Percentiles rank a stretch among this genome's conserved stretches.
Evolutionary conservation across 345 rosid genomes (phyloP).

Genomic region (Populus tremula): DNA sequence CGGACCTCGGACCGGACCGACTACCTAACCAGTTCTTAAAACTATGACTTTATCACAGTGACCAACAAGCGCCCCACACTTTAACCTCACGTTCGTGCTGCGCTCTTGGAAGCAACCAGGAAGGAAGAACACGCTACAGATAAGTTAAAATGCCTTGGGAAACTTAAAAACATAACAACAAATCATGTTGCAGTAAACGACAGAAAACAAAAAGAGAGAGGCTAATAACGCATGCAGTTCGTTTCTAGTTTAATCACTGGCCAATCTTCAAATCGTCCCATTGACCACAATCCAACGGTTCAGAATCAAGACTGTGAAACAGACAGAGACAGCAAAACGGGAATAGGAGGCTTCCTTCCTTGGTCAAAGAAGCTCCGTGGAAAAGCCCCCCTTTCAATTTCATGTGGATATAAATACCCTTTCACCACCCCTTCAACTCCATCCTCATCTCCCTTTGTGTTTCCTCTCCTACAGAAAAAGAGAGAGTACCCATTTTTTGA

Average conservation of each 20-base stretch:
- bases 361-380: conserved; percentile 23
- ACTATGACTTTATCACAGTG: no score
- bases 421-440: conserved; percentile 4
- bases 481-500: no score
- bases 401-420: neutral
- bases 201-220: neutral
- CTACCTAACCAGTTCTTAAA: no score
- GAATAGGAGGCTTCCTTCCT: conserved; percentile 9
- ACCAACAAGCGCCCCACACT: no score
- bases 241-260: neutral
- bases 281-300: conserved; percentile 8
- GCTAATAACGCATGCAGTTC: neutral
- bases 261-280: neutral
- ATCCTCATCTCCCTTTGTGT: neutral
- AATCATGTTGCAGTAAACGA: neutral
- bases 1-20: no score
- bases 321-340: neutral
- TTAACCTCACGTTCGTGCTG: neutral
- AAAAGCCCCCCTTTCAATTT: conserved; percentile 14
- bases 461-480: neutral
- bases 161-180: neutral
- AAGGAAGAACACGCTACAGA: neutral
- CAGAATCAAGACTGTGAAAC: neutral
- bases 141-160: neutral
- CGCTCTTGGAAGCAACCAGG: neutral